phyloP scores from a whole-genome alignment of 208 protist species.

The Vickermania ingenoplastis region DNA sequence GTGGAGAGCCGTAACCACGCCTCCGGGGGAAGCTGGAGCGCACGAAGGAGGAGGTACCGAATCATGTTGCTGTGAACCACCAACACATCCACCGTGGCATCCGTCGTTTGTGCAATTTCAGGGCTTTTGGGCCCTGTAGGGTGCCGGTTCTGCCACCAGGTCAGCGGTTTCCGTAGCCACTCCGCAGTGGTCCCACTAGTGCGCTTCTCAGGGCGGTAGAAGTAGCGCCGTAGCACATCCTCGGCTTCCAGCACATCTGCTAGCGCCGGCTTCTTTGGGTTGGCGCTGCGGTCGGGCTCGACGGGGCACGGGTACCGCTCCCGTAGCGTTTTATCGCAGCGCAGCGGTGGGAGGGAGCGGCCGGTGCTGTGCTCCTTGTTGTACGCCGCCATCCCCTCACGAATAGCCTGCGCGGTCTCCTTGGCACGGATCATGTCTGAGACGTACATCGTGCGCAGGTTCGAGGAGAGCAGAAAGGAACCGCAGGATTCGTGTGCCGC shows the following conservation, averaged over 20 bases:
- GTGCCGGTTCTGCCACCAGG: neutral
- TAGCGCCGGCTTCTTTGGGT: neutral
- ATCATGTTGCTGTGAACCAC: conserved; percentile 83
- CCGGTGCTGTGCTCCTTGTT: conserved; percentile 9
- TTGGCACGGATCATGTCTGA: conserved; percentile 56
- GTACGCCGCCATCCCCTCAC: conserved; percentile 19
- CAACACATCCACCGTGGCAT: conserved; percentile 50
- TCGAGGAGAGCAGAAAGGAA: too few relatives aligned
- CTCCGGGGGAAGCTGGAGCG: conserved; percentile 75
- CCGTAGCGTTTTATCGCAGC: conserved; percentile 30
- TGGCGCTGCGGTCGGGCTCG: conserved; percentile 12
- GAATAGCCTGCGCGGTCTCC: conserved; percentile 45
- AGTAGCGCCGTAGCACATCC: conserved; percentile 51
- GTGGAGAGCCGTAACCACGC: conserved; percentile 70
- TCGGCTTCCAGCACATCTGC: conserved; percentile 35
- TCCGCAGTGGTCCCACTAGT: neutral
- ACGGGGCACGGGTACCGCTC: conserved; percentile 59
- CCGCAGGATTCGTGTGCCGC: too few relatives aligned
- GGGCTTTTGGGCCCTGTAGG: neutral
- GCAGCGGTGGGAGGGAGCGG: conserved; percentile 4
- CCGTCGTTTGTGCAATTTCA: conserved; percentile 12
- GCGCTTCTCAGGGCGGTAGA: conserved; percentile 29
- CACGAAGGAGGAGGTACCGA: conserved; percentile 75
- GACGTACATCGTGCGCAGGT: too few relatives aligned
- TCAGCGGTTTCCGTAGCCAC: neutral